Evolutionary conservation across 2,329 filamentous ascomycete species (phyloP), one percentile per base, ranked within the genome.

Genomic region (Alternaria triticina): DNA sequence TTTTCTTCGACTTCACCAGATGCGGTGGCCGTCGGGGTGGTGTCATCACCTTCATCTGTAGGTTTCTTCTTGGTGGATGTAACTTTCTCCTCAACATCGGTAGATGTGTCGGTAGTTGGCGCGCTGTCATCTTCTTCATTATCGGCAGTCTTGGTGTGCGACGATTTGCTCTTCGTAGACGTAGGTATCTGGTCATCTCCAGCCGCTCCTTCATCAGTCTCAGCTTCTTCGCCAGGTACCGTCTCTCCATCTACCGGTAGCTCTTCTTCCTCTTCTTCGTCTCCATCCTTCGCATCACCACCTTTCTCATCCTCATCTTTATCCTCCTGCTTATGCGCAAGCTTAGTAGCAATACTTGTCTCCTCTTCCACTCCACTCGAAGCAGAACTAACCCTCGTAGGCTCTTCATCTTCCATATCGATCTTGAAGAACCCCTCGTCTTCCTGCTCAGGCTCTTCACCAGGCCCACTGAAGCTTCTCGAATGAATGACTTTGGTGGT

Each of bases 11-110:
- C 9, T 4, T 30, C 5, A 1, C 20, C 8, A 6, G n/a, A 1
- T 20, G 27, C 11, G 1, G 13, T 6, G 1, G 3, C 2, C 3
- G 49, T 52, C 0, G 28, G 28, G 3, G 5, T 11, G 2, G 9
- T 2, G 6, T 40, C 30, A 6, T 40, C 9, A 20, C 11, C 13
- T 3, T 3, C 2, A 11, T 25, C 30, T 17, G 49, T 2, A 0
- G 9, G 49, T n/a, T 25, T 25, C 17, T 23, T 22, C 13, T 25
- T 25, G 3, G 13, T 36, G 13, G 49, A 25, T 12, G 30, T 12
- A 7, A 13, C 5, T 3, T 52, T 7, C 11, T 40, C 30, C 4
- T 36, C 13, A 20, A 13, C 13, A 3, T 36, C 20, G 22, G 9
- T 7, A 25, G 49, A 40, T n/a, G 20, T 6, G 1, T 4, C 20